Evolutionary conservation across 2,329 filamentous ascomycete genomes (phyloP).

Genomic region (Tolypocladium amazonense): DNA sequence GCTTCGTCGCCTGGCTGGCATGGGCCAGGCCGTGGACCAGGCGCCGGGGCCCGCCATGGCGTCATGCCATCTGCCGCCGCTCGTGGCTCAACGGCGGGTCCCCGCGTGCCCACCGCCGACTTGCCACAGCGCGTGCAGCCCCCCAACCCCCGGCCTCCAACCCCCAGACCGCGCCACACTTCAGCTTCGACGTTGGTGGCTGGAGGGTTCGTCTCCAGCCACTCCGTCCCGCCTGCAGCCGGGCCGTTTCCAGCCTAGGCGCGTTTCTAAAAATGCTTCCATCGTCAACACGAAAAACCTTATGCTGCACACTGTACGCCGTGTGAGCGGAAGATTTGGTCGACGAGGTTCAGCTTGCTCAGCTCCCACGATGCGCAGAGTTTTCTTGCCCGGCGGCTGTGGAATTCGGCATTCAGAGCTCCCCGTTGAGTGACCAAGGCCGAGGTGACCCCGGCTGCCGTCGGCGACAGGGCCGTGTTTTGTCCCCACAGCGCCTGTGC

Average conservation of each 20-base stretch:
- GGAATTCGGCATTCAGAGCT: neutral
- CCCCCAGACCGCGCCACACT: neutral
- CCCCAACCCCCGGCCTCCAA: too few relatives aligned
- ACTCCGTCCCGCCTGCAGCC: neutral
- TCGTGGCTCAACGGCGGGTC: neutral
- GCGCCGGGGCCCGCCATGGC: neutral
- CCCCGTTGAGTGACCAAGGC: neutral
- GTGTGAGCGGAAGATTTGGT: neutral
- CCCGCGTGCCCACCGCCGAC: neutral
- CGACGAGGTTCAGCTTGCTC: neutral
- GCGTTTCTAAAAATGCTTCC: neutral
- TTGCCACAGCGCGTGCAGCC: too few relatives aligned
- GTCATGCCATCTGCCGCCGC: neutral
- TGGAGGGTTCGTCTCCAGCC: neutral
- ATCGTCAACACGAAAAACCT: neutral
- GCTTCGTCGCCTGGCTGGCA: neutral
- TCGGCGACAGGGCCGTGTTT: neutral
- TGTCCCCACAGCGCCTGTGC: neutral
- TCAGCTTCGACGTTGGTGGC: neutral
- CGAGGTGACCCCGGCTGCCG: neutral
- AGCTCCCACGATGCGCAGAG: neutral
- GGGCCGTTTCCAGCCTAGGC: neutral
- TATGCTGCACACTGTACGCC: too few relatives aligned
- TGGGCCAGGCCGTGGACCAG: neutral
- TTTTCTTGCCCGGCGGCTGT: neutral